A percentile compares a stretch with the other conserved stretches of the same genome.
Evolutionary conservation across 352 stramenopile genomes (phyloP).

Genomic region (Globisporangium spinosum): DNA sequence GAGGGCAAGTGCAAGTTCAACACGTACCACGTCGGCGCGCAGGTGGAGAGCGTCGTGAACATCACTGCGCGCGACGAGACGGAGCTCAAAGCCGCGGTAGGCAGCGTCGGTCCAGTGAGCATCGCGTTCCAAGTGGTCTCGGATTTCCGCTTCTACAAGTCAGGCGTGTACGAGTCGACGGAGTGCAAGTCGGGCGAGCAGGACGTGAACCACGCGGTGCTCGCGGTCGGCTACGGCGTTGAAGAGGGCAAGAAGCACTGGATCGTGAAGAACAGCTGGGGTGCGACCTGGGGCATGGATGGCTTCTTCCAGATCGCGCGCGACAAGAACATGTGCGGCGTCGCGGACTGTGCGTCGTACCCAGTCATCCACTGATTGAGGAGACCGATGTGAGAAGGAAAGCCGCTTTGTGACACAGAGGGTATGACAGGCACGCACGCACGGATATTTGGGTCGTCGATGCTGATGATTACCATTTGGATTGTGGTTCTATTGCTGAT

Average conservation of each 20-base stretch:
- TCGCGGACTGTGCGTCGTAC: constrained; percentile 87
- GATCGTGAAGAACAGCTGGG: constrained; percentile 99
- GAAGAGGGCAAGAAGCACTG: constrained; percentile 89
- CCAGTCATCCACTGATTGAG: constrained; percentile 38
- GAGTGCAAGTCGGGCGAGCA: constrained; percentile 75
- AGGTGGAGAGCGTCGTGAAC: constrained; percentile 81
- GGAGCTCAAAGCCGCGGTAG: constrained; percentile 69
- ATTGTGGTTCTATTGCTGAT: not conserved
- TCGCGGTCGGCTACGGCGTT: constrained; percentile 96
- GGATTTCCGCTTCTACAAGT: constrained; percentile 89
- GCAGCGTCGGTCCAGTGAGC: constrained; percentile 63
- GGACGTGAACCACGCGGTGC: constrained; percentile 91
- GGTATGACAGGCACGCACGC: not conserved
- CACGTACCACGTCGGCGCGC: constrained; percentile 57
- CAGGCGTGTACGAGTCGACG: constrained; percentile 84
- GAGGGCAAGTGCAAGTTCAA: constrained; percentile 82
- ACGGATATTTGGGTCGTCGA: not conserved
- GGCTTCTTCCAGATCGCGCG: constrained; percentile 96
- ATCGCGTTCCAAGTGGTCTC: constrained; percentile 86
- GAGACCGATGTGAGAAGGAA: not conserved
- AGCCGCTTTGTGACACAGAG: not conserved
- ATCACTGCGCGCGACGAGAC: constrained; percentile 79
- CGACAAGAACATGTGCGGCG: constrained; percentile 86
- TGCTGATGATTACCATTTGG: not conserved
- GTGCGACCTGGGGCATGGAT: constrained; percentile 88